These are phyloP conservation scores for Apium graveolens DNA, from an alignment of 129 eudicot genomes.

Conservation along the genomic window DNA sequence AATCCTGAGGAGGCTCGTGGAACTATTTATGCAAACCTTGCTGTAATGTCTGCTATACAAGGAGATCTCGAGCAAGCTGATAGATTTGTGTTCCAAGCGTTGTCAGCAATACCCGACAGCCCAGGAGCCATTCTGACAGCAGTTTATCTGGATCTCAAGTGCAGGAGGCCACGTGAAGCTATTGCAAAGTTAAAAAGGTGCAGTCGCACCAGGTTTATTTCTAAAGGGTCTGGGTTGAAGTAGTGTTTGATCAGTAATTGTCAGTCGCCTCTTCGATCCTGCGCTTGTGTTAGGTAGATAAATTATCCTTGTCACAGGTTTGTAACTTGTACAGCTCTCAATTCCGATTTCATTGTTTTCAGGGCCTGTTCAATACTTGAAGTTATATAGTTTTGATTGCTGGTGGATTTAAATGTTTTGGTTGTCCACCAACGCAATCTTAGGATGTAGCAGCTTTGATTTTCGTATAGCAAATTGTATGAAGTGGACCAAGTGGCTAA, in stretches of 20 bases:
- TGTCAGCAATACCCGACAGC: constrained; percentile 43
- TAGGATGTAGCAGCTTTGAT: neutral
- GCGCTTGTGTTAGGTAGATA: constrained; percentile 49
- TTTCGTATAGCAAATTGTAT: neutral
- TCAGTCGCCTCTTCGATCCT: constrained; percentile 2
- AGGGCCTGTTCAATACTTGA: neutral
- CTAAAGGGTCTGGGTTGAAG: constrained; percentile 1
- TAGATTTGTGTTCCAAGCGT: constrained; percentile 41
- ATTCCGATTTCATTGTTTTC: constrained; percentile 2
- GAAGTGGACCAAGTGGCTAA: neutral
- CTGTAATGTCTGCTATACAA: constrained; percentile 53
- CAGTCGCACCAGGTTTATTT: constrained; percentile 51
- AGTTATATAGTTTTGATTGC: neutral
- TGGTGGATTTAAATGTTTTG: neutral
- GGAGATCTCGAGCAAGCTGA: constrained; percentile 76
- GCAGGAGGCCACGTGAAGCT: constrained; percentile 55
- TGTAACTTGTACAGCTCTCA: constrained; percentile 61
- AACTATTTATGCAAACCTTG: constrained; percentile 54
- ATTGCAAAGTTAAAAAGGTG: constrained; percentile 55
- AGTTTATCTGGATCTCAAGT: constrained; percentile 58
- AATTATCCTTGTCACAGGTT: constrained; percentile 49
- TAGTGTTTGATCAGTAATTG: constrained; percentile 13
- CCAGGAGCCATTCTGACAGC: constrained; percentile 64
- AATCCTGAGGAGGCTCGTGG: constrained; percentile 85
- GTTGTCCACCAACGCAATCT: neutral